Evolutionary conservation across 2,329 filamentous ascomycete genomes (phyloP), one percentile per base, ranked within the genome.

Genomic region (Scedosporium aurantiacum): DNA sequence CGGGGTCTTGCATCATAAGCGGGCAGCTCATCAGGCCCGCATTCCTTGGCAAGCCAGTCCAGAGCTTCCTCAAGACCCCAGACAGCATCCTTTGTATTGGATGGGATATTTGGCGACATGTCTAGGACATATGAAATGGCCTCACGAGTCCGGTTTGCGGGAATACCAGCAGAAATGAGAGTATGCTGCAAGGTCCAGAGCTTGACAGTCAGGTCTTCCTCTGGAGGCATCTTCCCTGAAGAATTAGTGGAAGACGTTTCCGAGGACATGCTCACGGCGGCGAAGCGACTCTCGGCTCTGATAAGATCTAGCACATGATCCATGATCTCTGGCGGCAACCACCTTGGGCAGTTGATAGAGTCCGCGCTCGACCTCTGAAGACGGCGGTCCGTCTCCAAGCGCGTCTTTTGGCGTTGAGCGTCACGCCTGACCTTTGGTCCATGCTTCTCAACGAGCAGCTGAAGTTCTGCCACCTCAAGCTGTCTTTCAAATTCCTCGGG

Each of bases 401-500:
- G 88, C 23, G 82, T 78, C 64, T 86, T 84, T 70, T 96, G 90
- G 21, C 93, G 87, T 65, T 82, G 78, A 16, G 88, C 86, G 73
- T 97, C 92, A 68, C 87, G 86, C 67, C 87, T 88, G 64, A 88
- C 87, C 72, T 93, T 96, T 47, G 82, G 76, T 0, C 87, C 87
- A 73, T 93, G 78, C 69, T 91, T 94, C 65, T 97, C 93, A 16
- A 97, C 87, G 5, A 97, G 76, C 23, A 90, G 76, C 72, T 97
- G 92, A 43, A 99, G 78, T 68, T 96, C 91, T n/a, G 91, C 88
- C 68, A 91, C 88, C 71, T 97, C 91, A 16, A 97, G 82, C 68
- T 96, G 90, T 65, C 79, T 86, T 70, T 97, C 94, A 59, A 97
- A 88, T 71, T 97, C 90, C 70, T 97, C 93, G 1, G 93, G 88